A percentile compares a stretch with the other conserved stretches of the same genome.
These are phyloP conservation scores for Wickerhamomyces rabaulensis DNA, from an alignment of 805 yeast species.

Conservation along the genomic window DNA sequence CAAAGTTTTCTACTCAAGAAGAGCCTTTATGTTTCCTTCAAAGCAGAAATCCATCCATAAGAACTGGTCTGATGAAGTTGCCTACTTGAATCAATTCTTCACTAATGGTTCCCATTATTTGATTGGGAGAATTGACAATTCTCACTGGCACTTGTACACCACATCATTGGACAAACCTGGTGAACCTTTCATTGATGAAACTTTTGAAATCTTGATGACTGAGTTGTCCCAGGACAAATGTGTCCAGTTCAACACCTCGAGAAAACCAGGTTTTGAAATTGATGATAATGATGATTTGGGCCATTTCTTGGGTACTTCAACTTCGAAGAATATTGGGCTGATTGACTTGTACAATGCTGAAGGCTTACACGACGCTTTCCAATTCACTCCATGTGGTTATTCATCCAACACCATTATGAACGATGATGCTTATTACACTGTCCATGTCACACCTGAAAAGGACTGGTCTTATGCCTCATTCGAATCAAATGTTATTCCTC, in stretches of 20 bases:
- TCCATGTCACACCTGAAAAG: conserved; percentile 90
- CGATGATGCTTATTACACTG: conserved; percentile 65
- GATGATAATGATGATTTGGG: conserved; percentile 63
- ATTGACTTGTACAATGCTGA: conserved; percentile 50
- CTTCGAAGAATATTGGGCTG: conserved; percentile 58
- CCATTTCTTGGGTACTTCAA: conserved; percentile 69
- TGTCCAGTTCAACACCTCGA: conserved; percentile 49
- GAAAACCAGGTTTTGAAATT: conserved; percentile 36
- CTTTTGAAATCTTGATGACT: conserved; percentile 89
- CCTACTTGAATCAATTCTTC: conserved; percentile 62
- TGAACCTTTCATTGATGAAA: conserved; percentile 45
- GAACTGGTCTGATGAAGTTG: conserved; percentile 80
- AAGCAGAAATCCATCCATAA: conserved; percentile 76
- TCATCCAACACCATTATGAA: conserved; percentile 78
- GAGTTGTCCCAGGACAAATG: conserved; percentile 58
- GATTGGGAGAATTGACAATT: conserved; percentile 75
- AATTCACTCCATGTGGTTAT: conserved; percentile 92
- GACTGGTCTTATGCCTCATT: conserved; percentile 97
- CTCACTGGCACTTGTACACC: conserved; percentile 87
- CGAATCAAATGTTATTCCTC: conserved; percentile 74
- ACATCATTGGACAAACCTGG: conserved; percentile 29
- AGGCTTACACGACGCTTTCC: conserved; percentile 74
- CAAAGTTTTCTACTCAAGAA: conserved; percentile 82
- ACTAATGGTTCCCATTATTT: conserved; percentile 58
- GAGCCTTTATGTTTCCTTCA: conserved; percentile 89